Base-by-base conservation (phyloP, 2,329 filamentous ascomycete genomes). In the Alternaria sp. region DNA sequence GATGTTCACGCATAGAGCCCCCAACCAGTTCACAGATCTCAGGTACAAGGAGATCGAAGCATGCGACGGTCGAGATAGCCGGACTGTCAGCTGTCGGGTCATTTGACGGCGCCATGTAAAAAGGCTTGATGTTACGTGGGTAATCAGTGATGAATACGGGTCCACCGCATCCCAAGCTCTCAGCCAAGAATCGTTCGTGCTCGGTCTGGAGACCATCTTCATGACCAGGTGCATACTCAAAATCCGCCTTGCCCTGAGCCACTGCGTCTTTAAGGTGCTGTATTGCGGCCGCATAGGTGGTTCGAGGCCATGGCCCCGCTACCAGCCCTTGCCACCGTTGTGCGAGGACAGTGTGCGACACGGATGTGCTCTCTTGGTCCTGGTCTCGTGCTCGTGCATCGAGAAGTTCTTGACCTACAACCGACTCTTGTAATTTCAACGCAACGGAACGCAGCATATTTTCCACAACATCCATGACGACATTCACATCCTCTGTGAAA, bases 111-210 rank as follows among this genome's bases (percentile, higher is more conserved):
- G 87, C 80, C 91, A 93, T 94, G 80, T 94, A 99, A 81, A 98
- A 99, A 11, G 95, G 93, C 81, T 99, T 99, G 78, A 96, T 89
- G 51, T 85, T 84, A 68, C 88, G 88, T n/a, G 96, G 96, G 77
- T 97, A 99, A 78, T 97, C 86, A 13, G 94, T 98, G 68, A 99
- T 89, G 77, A 98, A 98, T 47, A 98, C 86, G 8, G 96, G 96
- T 2, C 82, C 81, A 17, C 86, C 85, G 51, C 86, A 82, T 69
- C 89, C 89, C 47, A 95, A 75, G 25, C 83, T 83, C 57, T 88
- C 85, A 51, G 96, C 93, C 57, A 99, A 86, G 77, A 90, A 97
- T 76, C 89, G 93, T 81, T 99, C 96, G 81, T 99, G 96, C 79
- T 98, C 95, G 2, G 94, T 91, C 73, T 96, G 92, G 28, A 99